These are phyloP conservation scores for Serendipita indica DNA, from an alignment of 768 basidiomycete genomes.

Conservation along the genomic window DNA sequence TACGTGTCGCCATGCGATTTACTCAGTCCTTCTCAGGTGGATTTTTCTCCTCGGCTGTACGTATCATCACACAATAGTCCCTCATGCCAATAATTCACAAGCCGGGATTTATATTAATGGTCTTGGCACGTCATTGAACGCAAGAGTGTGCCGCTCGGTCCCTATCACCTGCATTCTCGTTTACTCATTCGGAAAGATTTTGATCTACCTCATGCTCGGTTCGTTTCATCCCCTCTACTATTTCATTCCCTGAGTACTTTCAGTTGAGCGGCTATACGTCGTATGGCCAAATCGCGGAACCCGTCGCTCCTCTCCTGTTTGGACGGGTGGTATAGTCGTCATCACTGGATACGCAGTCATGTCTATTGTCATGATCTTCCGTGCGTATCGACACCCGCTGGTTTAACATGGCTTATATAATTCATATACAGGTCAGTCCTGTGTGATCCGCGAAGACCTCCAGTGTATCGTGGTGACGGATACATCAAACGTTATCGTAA, in stretches of 20 bases:
- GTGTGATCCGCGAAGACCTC: not conserved
- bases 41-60: not conserved
- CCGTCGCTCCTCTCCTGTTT: not conserved
- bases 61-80: not conserved
- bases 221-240: not conserved
- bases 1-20: not conserved
- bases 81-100: not conserved
- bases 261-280: not conserved
- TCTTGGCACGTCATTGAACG: not conserved
- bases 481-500: not conserved
- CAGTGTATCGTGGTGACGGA: not conserved
- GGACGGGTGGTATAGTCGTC: not conserved
- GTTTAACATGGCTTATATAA: too few species aligned
- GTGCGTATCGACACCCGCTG: not conserved
- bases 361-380: not conserved
- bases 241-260: not conserved
- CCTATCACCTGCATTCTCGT: not conserved
- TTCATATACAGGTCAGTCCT: not conserved
- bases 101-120: not conserved
- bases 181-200: not conserved
- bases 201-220: not conserved
- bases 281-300: not conserved
- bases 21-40: not conserved
- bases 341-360: not conserved
- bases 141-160: not conserved